Evolutionary conservation across 257 asterid genomes (phyloP), one percentile per base, ranked within the genome.

Genomic region (Penstemon barbatus): DNA sequence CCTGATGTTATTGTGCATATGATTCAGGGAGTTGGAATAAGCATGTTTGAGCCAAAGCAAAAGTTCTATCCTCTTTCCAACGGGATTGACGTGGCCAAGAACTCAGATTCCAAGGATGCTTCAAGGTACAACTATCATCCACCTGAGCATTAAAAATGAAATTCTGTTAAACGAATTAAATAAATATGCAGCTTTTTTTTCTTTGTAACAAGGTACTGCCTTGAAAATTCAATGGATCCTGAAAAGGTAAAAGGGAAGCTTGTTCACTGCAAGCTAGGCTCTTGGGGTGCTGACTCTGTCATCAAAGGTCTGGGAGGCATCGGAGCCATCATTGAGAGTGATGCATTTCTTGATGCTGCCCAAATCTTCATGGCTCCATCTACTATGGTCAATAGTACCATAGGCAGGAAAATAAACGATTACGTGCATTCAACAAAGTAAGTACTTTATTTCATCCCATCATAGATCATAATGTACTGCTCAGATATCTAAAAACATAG

Each of bases 311-410:
- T 92, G 36, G 95, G 95, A 56, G 98, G 98, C 37, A 51, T 81
- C 9, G 98, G 98, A 57, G 73, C 87, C 36, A 69, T 92, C 41
- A 73, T 88, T 12, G 85, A 89, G 75, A 80, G 85, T 60, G 89
- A 85, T 8, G 3, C 42, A 6, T 85, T 62, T 74, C 95, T 80
- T 45, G 97, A 92, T 70, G 71, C 79, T 8, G 90, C 97, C 3
- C 88, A 80, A 76, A 82, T 90, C 73, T 92, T 66, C 80, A 86
- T 90, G 89, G 87, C 90, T 66, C 98, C 97, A 0, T 82, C 90
- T 61, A 90, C 97, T 13, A 79, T 81, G 66, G 90, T 92, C 4
- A 85, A 83, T 74, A 9, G 72, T 9, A 82, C 81, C 49, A 65
- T 63, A 1, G 98, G 96, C 48, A 66, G 78, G 76, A 80, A 6